Percentiles rank a stretch among this genome's conserved stretches.
phyloP scores from a whole-genome alignment of 768 basidiomycete genomes.

The Candolleomyces efflorescens region DNA sequence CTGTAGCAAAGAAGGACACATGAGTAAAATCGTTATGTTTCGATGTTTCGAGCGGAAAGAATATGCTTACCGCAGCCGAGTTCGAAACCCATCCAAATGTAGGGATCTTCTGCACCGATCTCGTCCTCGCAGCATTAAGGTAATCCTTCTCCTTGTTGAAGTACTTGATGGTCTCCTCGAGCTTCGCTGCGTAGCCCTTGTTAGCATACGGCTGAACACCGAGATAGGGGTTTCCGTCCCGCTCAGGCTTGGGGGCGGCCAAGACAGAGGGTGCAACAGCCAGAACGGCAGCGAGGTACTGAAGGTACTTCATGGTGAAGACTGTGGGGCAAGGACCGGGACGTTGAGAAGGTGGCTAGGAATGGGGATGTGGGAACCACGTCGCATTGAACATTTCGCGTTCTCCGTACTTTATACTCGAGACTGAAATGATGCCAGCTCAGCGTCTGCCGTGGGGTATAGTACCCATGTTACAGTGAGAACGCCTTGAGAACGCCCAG shows the following conservation, averaged over 20 bases:
- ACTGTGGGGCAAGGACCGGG: not conserved
- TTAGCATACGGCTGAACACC: slow-evolving; percentile 13
- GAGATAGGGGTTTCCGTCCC: slow-evolving; percentile 15
- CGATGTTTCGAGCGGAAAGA: not conserved
- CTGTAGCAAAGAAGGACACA: not conserved
- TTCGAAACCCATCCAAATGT: slow-evolving; percentile 19
- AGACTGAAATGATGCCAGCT: too few species aligned
- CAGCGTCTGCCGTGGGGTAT: too few species aligned
- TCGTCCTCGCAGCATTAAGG: slow-evolving; percentile 14
- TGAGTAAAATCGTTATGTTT: not conserved
- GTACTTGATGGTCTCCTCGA: slow-evolving; percentile 16
- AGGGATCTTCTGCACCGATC: slow-evolving; percentile 14
- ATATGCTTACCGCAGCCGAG: slow-evolving; percentile 8
- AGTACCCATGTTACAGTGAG: not conserved
- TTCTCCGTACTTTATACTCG: too few species aligned
- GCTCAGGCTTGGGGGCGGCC: not conserved
- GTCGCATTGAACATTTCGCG: too few species aligned
- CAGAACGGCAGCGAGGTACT: slow-evolving; percentile 3
- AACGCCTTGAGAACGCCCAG: not conserved
- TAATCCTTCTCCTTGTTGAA: slow-evolving; percentile 12
- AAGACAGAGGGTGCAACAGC: not conserved
- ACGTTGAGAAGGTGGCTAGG: not conserved
- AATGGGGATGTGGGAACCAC: too few species aligned
- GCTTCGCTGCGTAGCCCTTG: slow-evolving; percentile 14
- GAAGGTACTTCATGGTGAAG: slow-evolving; percentile 8